Base-by-base conservation (phyloP, 1,284 basidiomycete genomes). In the Ustilago shanxiensis region DNA sequence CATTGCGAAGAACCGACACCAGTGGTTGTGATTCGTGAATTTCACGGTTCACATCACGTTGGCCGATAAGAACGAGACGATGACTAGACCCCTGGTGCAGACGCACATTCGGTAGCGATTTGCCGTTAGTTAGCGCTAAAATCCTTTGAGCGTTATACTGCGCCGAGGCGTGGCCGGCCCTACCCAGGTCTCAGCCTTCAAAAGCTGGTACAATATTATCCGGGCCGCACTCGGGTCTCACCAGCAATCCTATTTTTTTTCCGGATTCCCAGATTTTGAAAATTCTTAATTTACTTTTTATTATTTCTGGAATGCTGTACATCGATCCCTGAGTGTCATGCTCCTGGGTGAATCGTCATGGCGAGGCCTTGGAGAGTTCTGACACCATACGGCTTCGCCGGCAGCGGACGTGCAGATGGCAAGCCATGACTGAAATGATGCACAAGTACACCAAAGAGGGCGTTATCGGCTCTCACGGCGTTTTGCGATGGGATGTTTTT, bases 301-400 rank as follows among this genome's bases (percentile, higher is more conserved):
- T 18, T 8, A 14, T n/a, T 6, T 13, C 29, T 29, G 49, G 20
- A 31, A 59, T 50, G 3, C 35, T 37, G n/a, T n/a, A n/a, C n/a
- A n/a, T 14, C 35, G 35, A 37, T 37, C 35, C 35, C 35, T 37
- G 35, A 7, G 11, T 45, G 44, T 45, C n/a, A n/a, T 45, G 29
- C 18, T 22, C 35, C 52, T 62, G 60, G 60, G 45, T 63, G n/a
- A 33, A 41, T 20, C 39, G 39, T 50, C 53, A 9, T 47, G 33
- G 37, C 53, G 52, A 63, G 60, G 33, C 53, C 53, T 37, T 54
- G 44, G 47, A 63, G 50, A 28, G 53, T 63, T 63, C 60, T 63
- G 60, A 50, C 60, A 63, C 53, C 59, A 50, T 41, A n/a, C 28
- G 8, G 6, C 50, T 53, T 55, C 51, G 31, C 60, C 60, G 60